These are phyloP conservation scores for Austropuccinia psidii DNA, from an alignment of 1,284 basidiomycete genomes.

Conservation along the genomic window DNA sequence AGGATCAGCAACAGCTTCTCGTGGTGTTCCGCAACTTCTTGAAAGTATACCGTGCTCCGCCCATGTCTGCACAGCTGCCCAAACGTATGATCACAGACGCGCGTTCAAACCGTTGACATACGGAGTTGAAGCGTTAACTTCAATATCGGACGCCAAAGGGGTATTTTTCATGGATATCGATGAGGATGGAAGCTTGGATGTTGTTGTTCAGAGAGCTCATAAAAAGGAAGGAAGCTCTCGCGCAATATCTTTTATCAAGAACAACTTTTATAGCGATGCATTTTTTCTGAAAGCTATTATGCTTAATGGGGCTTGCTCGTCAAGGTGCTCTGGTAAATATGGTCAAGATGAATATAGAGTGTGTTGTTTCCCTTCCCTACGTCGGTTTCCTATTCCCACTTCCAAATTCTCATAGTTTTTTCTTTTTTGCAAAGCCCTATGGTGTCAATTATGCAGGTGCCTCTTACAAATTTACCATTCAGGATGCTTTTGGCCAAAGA, in stretches of 20 bases:
- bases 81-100: constrained; percentile 51
- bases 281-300: constrained; percentile 99
- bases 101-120: constrained; percentile 57
- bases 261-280: constrained; percentile 97
- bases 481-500: constrained; percentile 82
- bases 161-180: constrained; percentile 85
- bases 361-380: constrained; percentile 45
- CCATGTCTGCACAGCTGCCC: constrained; percentile 44
- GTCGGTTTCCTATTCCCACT: constrained; percentile 32
- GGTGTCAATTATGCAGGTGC: constrained; percentile 91
- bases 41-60: constrained; percentile 63
- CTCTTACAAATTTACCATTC: constrained; percentile 92
- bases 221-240: constrained; percentile 53
- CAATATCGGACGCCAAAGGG: constrained; percentile 67
- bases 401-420: neutral
- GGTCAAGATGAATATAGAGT: constrained; percentile 65
- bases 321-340: constrained; percentile 61
- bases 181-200: constrained; percentile 85
- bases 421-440: constrained; percentile 58
- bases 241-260: constrained; percentile 72
- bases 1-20: constrained; percentile 42
- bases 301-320: constrained; percentile 82
- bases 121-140: constrained; percentile 58
- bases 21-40: constrained; percentile 60
- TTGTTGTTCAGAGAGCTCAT: constrained; percentile 70